These are phyloP conservation scores for Aspergillus fijiensis DNA, from an alignment of 2,329 filamentous ascomycete genomes.

Conservation along the genomic window DNA sequence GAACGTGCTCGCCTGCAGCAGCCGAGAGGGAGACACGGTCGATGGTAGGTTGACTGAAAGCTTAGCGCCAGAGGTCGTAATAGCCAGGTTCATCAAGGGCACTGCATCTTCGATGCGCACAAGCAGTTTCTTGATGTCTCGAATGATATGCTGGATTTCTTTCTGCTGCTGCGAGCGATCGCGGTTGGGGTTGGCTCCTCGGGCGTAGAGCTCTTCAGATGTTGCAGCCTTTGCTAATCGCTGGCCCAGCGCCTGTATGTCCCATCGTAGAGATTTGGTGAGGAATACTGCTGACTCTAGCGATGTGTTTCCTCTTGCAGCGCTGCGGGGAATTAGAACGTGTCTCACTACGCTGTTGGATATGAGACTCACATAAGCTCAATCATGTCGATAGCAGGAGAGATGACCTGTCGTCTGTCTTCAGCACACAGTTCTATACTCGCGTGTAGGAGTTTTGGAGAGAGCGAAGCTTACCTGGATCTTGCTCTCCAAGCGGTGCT, in stretches of 20 bases:
- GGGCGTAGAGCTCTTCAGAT: constrained; percentile 51
- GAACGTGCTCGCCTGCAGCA: constrained; percentile 90
- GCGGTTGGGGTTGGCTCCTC: constrained; percentile 35
- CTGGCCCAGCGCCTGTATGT: constrained; percentile 77
- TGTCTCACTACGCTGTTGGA: background rate
- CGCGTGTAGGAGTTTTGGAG: background rate
- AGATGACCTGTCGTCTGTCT: constrained; percentile 63
- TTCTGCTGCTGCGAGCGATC: constrained; percentile 58
- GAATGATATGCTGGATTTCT: constrained; percentile 68
- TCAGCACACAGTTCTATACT: constrained; percentile 1
- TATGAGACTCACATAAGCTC: constrained; percentile 68
- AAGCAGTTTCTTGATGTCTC: constrained; percentile 73
- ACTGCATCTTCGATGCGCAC: constrained; percentile 84
- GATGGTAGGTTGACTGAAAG: constrained; percentile 76
- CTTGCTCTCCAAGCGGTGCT: constrained; percentile 76
- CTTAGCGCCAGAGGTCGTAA: constrained; percentile 88
- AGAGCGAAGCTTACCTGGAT: constrained; percentile 62
- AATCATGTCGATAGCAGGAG: constrained; percentile 87
- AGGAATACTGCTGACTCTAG: constrained; percentile 82
- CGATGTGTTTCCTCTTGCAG: constrained; percentile 72
- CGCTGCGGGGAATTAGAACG: constrained; percentile 39
- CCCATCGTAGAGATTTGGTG: constrained; percentile 77
- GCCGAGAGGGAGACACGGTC: constrained; percentile 82
- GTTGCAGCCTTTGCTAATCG: constrained; percentile 69
- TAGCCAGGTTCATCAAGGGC: constrained; percentile 86